Percentiles rank a stretch among this genome's conserved stretches.
Evolutionary conservation across 805 yeast genomes (phyloP).

Genomic region (Yarrowia sp.): DNA sequence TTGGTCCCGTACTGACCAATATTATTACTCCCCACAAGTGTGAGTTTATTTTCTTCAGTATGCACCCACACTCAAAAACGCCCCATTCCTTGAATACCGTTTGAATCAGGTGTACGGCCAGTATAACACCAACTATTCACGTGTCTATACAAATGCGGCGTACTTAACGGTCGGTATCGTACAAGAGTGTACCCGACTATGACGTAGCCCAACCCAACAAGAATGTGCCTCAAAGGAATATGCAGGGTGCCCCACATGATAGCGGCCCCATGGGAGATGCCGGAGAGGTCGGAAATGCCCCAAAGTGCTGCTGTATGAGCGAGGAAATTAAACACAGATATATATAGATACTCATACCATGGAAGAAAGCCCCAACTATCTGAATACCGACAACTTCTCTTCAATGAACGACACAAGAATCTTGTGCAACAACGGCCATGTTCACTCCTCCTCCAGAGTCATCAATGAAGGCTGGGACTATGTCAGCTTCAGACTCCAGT

Average conservation of each 20-base stretch:
- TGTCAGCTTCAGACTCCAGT: not conserved
- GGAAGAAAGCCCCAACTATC: not conserved
- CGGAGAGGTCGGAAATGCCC: not conserved
- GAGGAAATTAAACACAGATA: not conserved
- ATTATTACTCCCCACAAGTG: not conserved
- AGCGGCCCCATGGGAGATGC: not conserved
- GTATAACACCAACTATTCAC: no score
- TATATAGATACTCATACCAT: not conserved
- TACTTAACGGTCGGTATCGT: no score
- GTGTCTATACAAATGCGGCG: no score
- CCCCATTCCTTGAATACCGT: not conserved
- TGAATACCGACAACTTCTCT: not conserved
- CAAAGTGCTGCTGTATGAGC: not conserved
- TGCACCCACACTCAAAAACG: not conserved
- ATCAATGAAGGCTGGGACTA: slow-evolving; percentile 9
- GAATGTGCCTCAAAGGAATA: not conserved
- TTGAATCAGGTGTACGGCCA: no score
- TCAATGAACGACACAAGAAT: slow-evolving; percentile 10
- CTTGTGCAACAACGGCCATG: not conserved
- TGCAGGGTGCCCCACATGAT: not conserved
- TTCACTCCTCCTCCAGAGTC: not conserved
- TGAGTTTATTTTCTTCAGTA: not conserved
- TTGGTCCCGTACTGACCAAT: not conserved
- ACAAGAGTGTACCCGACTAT: no score
- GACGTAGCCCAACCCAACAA: not conserved